Conservation (phyloP, 371 early-diverging fungal species). For the Saksenaea oblongispora region DNA sequence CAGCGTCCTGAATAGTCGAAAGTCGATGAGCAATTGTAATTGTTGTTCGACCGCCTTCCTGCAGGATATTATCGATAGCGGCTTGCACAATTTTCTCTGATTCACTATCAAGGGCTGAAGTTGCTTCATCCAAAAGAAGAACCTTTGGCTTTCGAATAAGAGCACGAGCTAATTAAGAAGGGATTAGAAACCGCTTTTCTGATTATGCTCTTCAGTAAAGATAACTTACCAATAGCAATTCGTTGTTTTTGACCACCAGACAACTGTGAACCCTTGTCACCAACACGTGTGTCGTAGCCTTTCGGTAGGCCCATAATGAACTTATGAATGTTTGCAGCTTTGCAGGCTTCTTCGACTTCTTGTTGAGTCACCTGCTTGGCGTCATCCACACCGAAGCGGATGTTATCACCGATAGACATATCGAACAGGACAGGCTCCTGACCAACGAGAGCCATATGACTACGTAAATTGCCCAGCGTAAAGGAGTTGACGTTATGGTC, state of each 20-base stretch:
- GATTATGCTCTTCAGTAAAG: slow-evolving; percentile 55
- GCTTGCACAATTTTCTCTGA: slow-evolving; percentile 89
- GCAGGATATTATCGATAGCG: slow-evolving; percentile 77
- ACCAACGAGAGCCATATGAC: slow-evolving; percentile 70
- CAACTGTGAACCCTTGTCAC: slow-evolving; percentile 80
- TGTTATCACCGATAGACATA: slow-evolving; percentile 76
- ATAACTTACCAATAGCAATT: slow-evolving; percentile 43
- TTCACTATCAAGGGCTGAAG: slow-evolving; percentile 90
- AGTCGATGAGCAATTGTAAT: slow-evolving; percentile 70
- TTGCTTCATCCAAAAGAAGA: slow-evolving; percentile 93
- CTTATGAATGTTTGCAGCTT: slow-evolving; percentile 61
- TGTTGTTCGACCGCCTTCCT: slow-evolving; percentile 60
- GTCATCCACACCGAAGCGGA: slow-evolving; percentile 58
- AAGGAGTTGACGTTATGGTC: slow-evolving; percentile 60
- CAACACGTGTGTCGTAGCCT: slow-evolving; percentile 80
- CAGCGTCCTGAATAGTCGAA: slow-evolving; percentile 70
- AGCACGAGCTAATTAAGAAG: slow-evolving; percentile 28
- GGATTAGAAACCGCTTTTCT: not conserved
- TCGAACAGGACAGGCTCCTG: slow-evolving; percentile 87
- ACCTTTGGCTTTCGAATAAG: slow-evolving; percentile 35
- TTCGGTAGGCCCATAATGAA: slow-evolving; percentile 75
- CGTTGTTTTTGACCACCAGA: slow-evolving; percentile 92
- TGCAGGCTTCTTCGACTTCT: slow-evolving; percentile 45
- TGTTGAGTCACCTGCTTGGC: slow-evolving; percentile 42
- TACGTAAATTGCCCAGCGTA: slow-evolving; percentile 48